These are phyloP conservation scores for Cutaneotrichosporon arboriforme DNA, from an alignment of 1,284 basidiomycete genomes.

Conservation along the genomic window DNA sequence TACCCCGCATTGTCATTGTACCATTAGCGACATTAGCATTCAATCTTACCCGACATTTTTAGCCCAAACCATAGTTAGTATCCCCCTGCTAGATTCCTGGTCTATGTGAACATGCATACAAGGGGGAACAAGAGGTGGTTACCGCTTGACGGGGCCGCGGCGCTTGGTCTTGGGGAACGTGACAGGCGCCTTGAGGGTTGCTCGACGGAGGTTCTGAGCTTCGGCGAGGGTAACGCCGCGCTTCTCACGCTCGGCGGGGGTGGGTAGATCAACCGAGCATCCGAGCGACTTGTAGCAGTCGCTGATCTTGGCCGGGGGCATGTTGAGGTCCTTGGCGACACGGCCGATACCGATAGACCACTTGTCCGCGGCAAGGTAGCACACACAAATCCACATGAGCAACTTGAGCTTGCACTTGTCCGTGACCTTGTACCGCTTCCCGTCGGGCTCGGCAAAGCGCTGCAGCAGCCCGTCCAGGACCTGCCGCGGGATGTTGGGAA, in stretches of 20 bases:
- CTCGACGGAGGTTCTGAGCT: slow-evolving; percentile 60
- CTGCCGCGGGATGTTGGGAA: slow-evolving; percentile 58
- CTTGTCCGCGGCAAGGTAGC: slow-evolving; percentile 71
- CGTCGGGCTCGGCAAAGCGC: slow-evolving; percentile 67
- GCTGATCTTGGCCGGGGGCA: slow-evolving; percentile 50
- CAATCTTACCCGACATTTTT: too few species aligned
- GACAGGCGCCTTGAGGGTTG: slow-evolving; percentile 66
- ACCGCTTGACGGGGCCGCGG: slow-evolving; percentile 43
- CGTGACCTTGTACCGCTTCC: slow-evolving; percentile 61
- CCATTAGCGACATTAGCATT: too few species aligned
- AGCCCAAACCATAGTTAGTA: too few species aligned
- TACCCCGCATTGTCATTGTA: too few species aligned
- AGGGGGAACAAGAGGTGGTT: background rate
- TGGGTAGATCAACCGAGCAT: slow-evolving; percentile 62
- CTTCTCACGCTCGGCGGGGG: slow-evolving; percentile 59
- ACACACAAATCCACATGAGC: slow-evolving; percentile 68
- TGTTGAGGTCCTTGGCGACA: slow-evolving; percentile 66
- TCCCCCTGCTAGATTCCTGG: too few species aligned
- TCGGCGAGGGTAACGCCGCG: slow-evolving; percentile 58
- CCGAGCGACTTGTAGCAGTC: slow-evolving; percentile 53
- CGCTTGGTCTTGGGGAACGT: slow-evolving; percentile 63
- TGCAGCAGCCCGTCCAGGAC: slow-evolving; percentile 69
- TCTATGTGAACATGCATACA: background rate
- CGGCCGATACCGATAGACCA: slow-evolving; percentile 63
- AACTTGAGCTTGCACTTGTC: slow-evolving; percentile 64